Percentiles rank a stretch among this genome's conserved stretches.
These are phyloP conservation scores for Nannochloropsis salina DNA, from an alignment of 108 stramenopile species.

Conservation along the genomic window DNA sequence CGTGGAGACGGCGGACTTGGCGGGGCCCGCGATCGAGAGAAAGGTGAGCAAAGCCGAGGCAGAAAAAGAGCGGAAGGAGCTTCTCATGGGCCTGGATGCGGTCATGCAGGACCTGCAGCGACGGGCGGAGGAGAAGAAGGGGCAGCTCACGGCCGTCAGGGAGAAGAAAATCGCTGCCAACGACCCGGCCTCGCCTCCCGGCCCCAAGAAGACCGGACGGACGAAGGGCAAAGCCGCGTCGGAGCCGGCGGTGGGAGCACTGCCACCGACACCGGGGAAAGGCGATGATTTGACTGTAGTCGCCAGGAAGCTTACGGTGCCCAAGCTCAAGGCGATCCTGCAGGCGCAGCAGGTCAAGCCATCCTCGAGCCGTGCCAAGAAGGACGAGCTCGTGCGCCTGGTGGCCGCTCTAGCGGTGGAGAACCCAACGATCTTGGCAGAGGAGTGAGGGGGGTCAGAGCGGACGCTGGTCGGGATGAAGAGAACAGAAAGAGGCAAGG, in stretches of 20 bases:
- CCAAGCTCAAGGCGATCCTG: background rate
- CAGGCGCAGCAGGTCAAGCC: background rate
- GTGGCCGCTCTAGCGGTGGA: background rate
- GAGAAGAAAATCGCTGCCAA: background rate
- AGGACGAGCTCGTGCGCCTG: background rate
- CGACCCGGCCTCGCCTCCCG: background rate
- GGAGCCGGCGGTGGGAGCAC: background rate
- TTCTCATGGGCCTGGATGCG: background rate
- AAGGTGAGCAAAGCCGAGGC: background rate
- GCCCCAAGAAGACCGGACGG: background rate
- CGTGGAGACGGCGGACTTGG: background rate
- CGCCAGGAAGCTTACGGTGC: background rate
- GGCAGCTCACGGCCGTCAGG: background rate
- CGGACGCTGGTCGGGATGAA: background rate
- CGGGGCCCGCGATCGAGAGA: background rate
- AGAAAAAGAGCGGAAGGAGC: background rate
- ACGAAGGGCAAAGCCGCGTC: background rate
- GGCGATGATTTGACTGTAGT: background rate
- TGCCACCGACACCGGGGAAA: background rate
- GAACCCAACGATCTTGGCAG: background rate
- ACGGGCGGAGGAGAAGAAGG: conserved; percentile 9
- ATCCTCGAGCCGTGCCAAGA: background rate
- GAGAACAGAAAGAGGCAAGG: background rate
- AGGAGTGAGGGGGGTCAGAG: background rate
- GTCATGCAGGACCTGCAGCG: background rate